Percentiles rank a stretch among this genome's conserved stretches.
Evolutionary conservation across 495 filamentous ascomycete species (phyloP).

Genomic region (Emericellopsis terricola): DNA sequence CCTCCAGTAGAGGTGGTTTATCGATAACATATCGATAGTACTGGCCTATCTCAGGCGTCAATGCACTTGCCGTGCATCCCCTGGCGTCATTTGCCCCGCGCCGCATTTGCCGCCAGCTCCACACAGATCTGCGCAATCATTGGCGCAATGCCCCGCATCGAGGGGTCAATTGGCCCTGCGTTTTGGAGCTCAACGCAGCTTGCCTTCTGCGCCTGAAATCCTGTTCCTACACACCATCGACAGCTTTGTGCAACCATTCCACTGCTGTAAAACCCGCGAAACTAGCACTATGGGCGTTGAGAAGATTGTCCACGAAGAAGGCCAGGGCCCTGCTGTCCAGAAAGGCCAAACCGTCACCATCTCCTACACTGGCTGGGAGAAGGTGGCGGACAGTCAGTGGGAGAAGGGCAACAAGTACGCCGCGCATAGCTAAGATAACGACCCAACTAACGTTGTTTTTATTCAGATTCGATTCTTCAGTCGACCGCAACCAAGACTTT

Average conservation of each 20-base stretch:
- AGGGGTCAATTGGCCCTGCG: no score
- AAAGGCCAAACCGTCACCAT: slow-evolving; percentile 53
- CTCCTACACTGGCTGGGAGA: slow-evolving; percentile 70
- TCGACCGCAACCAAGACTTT: slow-evolving; percentile 40
- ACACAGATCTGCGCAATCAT: background rate
- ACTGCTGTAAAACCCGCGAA: background rate
- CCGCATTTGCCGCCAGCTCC: background rate
- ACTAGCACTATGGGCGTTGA: slow-evolving; percentile 28
- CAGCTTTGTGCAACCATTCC: background rate
- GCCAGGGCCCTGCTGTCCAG: slow-evolving; percentile 32
- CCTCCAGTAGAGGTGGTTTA: no score
- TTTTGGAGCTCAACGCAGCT: background rate
- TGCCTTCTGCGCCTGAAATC: background rate
- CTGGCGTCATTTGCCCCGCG: no score
- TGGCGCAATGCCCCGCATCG: background rate
- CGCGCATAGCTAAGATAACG: background rate
- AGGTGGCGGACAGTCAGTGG: slow-evolving; percentile 36
- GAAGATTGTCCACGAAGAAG: slow-evolving; percentile 23
- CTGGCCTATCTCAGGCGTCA: no score
- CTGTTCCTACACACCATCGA: background rate
- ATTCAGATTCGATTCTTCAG: slow-evolving; percentile 64
- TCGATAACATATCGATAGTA: no score
- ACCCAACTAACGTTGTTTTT: background rate
- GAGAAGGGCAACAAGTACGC: slow-evolving; percentile 30
- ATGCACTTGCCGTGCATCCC: no score